These are phyloP conservation scores for Fusarium sp. DNA, from an alignment of 2,329 filamentous ascomycete genomes.

Conservation along the genomic window DNA sequence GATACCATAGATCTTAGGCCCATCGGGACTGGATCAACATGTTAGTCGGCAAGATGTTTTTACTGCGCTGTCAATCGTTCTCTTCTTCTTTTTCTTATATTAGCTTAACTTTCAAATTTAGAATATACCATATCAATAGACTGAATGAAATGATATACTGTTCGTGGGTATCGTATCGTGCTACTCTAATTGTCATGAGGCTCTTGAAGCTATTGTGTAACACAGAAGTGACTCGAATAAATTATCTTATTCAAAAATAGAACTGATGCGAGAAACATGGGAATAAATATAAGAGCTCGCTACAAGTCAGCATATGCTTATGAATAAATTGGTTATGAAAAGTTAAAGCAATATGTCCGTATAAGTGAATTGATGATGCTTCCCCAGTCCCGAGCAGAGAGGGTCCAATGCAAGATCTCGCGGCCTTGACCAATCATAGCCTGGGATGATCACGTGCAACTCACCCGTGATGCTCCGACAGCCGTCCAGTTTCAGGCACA, in stretches of 20 bases:
- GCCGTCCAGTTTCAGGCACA: not conserved
- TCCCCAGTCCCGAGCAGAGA: not conserved
- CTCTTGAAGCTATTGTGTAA: not conserved
- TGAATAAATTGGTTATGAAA: not conserved
- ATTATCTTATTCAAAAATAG: too few relatives aligned
- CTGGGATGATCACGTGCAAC: constrained; percentile 2
- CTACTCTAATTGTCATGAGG: not conserved
- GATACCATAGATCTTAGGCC: constrained; percentile 32
- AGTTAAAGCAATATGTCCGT: not conserved
- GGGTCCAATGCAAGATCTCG: constrained; percentile 7
- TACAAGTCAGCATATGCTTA: not conserved
- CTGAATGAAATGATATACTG: not conserved
- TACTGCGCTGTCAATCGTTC: not conserved
- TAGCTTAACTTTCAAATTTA: not conserved
- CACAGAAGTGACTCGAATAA: not conserved
- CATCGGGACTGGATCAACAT: constrained; percentile 1
- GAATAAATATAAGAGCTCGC: not conserved
- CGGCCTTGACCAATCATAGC: constrained; percentile 15
- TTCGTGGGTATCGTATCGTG: not conserved
- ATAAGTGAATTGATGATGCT: constrained; percentile 16
- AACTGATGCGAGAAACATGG: not conserved
- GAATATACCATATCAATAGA: not conserved
- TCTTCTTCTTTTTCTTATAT: not conserved
- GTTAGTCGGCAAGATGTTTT: constrained; percentile 5
- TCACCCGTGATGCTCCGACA: constrained; percentile 34